Evolutionary conservation across 768 basidiomycete genomes (phyloP), one percentile per base, ranked within the genome.

Genomic region (Mycena vitilis): DNA sequence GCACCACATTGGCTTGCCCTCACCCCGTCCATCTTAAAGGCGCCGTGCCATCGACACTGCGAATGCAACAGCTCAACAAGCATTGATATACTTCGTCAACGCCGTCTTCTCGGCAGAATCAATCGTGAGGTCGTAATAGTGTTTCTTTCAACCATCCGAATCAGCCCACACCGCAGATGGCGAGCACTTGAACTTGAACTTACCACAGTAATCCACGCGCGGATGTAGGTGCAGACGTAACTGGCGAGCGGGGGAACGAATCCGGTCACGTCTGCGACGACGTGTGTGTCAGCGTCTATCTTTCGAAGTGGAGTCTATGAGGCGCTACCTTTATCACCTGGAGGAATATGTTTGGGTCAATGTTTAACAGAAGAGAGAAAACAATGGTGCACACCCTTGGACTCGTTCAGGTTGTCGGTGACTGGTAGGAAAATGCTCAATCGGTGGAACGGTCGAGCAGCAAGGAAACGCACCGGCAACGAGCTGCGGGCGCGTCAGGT

Each of bases 401-500:
- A 81, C 54, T 82, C 70, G 74, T 88, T 87, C 45, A 83, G 72
- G 63, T 82, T 84, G 53, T 77, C 80, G 13, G 69, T 70, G 40
- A 70, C 68, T 69, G 25, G 11, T 30, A 42, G 9, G 34, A 5
- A 1, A 16, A 8, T 1, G 48, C 34, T 61, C 2, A 44, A 59
- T 34, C n/a, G 22, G 30, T 6, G 42, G 13, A 22, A 8, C 30
- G 16, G 30, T 25, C 34, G 20, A 44, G n/a, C 42, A 44, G 23
- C 1, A 47, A 67, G 25, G 13, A 37, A 62, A 74, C 80, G 44
- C 55, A 81, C 81, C 81, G 48, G 86, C 86, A 37, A 87, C 75
- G 5, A 89, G 79, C 75, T 88, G 87, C 8, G 87, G 87, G 30
- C 86, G 80, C 2, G 82, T 84, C 52, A 89, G 74, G 61, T 89